Percentiles rank a stretch among this genome's conserved stretches.
Evolutionary conservation across 2,329 filamentous ascomycete genomes (phyloP).

Genomic region (Mycosphaerelloides madeirae): DNA sequence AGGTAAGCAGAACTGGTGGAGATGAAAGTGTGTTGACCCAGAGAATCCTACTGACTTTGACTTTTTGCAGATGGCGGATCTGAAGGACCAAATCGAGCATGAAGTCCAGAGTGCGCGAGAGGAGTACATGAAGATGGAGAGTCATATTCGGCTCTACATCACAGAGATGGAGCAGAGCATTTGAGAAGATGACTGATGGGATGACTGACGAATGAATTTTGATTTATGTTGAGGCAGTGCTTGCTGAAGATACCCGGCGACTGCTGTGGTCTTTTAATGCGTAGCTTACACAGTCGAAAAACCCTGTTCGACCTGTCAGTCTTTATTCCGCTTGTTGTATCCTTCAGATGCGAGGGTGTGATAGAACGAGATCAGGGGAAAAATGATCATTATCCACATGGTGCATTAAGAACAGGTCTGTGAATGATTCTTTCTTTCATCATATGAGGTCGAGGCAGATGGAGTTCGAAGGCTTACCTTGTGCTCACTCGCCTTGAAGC

Average conservation of each 20-base stretch:
- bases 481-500: constrained; percentile 1
- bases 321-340: too few relatives aligned
- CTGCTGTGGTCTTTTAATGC: too few relatives aligned
- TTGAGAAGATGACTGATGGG: constrained; percentile 16
- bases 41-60: neutral
- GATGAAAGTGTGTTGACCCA: neutral
- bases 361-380: too few relatives aligned
- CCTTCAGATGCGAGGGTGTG: too few relatives aligned
- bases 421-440: constrained; percentile 26
- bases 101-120: constrained; percentile 87
- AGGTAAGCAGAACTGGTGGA: constrained; percentile 55
- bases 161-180: constrained; percentile 97
- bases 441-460: constrained; percentile 11
- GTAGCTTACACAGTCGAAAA: too few relatives aligned
- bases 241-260: constrained; percentile 5
- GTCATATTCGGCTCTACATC: constrained; percentile 95
- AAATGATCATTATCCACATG: constrained; percentile 17
- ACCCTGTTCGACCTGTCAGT: too few relatives aligned
- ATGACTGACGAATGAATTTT: neutral
- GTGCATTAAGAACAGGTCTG: constrained; percentile 30
- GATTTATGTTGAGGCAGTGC: neutral
- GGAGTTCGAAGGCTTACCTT: constrained; percentile 1
- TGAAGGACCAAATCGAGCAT: constrained; percentile 95
- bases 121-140: constrained; percentile 95
- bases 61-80: constrained; percentile 74